Percentiles rank a stretch among this genome's conserved stretches.
Conservation (phyloP, 2,329 filamentous ascomycete genomes). For the Nothophaeocryptopus gaeumannii region DNA sequence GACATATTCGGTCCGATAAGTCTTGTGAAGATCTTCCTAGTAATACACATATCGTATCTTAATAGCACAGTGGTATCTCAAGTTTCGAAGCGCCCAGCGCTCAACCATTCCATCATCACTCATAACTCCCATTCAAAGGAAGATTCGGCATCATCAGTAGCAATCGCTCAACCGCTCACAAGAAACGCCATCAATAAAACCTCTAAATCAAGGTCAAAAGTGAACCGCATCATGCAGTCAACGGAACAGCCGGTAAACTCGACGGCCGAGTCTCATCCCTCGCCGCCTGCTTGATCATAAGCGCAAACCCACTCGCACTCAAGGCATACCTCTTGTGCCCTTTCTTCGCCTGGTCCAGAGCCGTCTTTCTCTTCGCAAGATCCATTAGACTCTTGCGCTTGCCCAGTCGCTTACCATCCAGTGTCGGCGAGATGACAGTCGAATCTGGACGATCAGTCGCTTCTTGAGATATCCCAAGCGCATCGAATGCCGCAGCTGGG, state of each 20-base stretch:
- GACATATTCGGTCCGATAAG: too few relatives aligned
- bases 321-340: constrained; percentile 13
- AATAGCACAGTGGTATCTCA: too few relatives aligned
- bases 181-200: too few relatives aligned
- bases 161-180: too few relatives aligned
- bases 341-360: constrained; percentile 4
- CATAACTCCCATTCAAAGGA: too few relatives aligned
- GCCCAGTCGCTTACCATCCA: not conserved
- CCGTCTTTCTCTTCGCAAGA: constrained; percentile 8
- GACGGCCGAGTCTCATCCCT: constrained; percentile 3
- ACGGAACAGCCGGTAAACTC: constrained; percentile 1
- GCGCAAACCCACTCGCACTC: constrained; percentile 14
- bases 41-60: too few relatives aligned
- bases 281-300: constrained; percentile 11
- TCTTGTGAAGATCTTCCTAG: too few relatives aligned
- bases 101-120: too few relatives aligned
- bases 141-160: too few relatives aligned
- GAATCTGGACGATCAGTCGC: constrained; percentile 16
- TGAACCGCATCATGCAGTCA: too few relatives aligned
- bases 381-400: constrained; percentile 13
- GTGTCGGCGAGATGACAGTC: constrained; percentile 4
- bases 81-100: too few relatives aligned
- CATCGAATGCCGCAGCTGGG: constrained; percentile 2
- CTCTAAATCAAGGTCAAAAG: too few relatives aligned
- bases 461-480: constrained; percentile 1